Conservation (phyloP, 148 eudicot genomes). For the Silene conica region DNA sequence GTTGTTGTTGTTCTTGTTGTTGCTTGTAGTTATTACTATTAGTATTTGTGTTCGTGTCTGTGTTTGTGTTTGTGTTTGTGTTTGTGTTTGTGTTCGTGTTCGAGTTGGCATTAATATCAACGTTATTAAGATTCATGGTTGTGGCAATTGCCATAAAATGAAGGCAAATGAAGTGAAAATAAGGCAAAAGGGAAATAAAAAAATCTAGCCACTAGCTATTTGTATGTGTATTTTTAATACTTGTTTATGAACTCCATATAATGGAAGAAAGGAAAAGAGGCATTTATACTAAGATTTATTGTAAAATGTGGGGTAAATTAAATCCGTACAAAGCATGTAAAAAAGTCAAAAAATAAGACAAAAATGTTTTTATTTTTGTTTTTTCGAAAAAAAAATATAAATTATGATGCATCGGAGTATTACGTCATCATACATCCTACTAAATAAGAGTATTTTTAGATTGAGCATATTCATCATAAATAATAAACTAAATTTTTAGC, state of each 20-base stretch:
- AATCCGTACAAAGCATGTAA: slow-evolving; percentile 9
- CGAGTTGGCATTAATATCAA: slow-evolving; percentile 19
- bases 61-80: slow-evolving; percentile 3
- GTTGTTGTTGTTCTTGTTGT: slow-evolving; percentile 14
- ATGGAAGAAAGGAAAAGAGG: slow-evolving; percentile 14
- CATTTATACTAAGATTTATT: slow-evolving; percentile 25
- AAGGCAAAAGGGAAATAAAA: not conserved
- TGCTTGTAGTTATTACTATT: not conserved
- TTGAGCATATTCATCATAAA: too few relatives aligned
- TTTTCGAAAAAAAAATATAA: too few relatives aligned
- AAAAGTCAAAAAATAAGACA: not conserved
- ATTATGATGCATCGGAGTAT: too few relatives aligned
- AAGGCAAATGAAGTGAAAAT: slow-evolving; percentile 3
- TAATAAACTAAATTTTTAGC: too few relatives aligned
- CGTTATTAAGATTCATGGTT: slow-evolving; percentile 49
- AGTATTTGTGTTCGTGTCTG: not conserved
- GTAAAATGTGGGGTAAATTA: not conserved
- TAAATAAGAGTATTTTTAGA: too few relatives aligned
- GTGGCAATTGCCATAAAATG: slow-evolving; percentile 63
- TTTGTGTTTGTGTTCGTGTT: slow-evolving; percentile 5
- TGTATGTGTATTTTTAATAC: not conserved
- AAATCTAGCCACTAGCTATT: not conserved
- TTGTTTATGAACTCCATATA: not conserved
- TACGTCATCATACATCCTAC: too few relatives aligned
- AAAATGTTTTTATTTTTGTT: too few relatives aligned